Conservation (phyloP, 2,329 filamentous ascomycete species). For the Aspergillus quadricinctus region DNA sequence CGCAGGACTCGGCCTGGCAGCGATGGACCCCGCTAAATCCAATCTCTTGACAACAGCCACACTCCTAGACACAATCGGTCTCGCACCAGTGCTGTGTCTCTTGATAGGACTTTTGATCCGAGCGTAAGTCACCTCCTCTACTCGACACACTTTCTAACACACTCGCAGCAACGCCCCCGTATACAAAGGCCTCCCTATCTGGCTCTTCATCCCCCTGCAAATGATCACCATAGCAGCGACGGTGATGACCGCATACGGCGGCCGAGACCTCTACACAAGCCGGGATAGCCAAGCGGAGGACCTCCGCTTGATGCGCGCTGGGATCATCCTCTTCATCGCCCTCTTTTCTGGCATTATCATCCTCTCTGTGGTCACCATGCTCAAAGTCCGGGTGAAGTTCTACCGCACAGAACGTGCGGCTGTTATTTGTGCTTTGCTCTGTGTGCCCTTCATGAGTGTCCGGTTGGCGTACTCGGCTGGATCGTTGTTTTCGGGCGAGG, state of each 20-base stretch:
- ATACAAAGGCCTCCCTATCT: constrained; percentile 11
- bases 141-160: constrained; percentile 1
- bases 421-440: constrained; percentile 9
- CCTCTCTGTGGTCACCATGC: constrained; percentile 7
- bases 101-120: constrained; percentile 10
- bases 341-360: constrained; percentile 6
- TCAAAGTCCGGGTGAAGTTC: constrained; percentile 9
- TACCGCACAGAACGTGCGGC: constrained; percentile 11
- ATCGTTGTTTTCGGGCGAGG: constrained; percentile 9
- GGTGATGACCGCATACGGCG: constrained; percentile 15
- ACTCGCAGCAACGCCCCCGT: constrained; percentile 11
- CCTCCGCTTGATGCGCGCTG: constrained; percentile 11
- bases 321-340: constrained; percentile 11
- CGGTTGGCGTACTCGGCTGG: constrained; percentile 12
- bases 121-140: constrained; percentile 7
- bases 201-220: constrained; percentile 12
- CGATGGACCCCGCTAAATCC: constrained; percentile 9
- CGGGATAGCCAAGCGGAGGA: constrained; percentile 7
- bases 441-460: constrained; percentile 11
- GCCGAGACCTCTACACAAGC: constrained; percentile 11
- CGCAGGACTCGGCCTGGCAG: constrained; percentile 9
- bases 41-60: constrained; percentile 11
- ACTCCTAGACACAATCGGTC: constrained; percentile 13
- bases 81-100: constrained; percentile 11
- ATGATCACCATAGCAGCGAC: constrained; percentile 10